A percentile compares a stretch with the other conserved stretches of the same genome.
phyloP scores from a whole-genome alignment of 768 basidiomycete genomes.

The Lactarius trivialis region DNA sequence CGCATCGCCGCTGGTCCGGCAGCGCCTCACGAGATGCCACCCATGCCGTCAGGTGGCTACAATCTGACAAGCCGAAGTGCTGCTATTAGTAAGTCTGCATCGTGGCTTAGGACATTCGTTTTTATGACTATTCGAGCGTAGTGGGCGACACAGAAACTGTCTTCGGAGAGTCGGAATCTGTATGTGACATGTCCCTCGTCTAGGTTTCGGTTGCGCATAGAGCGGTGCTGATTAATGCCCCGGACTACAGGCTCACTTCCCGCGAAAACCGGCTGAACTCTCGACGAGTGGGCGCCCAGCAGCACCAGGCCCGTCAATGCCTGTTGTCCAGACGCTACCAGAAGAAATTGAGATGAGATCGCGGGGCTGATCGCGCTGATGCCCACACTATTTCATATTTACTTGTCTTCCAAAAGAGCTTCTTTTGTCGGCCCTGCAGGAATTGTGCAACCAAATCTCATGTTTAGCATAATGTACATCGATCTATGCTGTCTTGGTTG shows the following conservation, averaged over 20 bases:
- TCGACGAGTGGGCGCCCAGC: not conserved
- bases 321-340: conserved; percentile 7
- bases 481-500: conserved; percentile 7
- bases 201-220: not conserved
- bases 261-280: conserved; percentile 17
- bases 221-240: conserved; percentile 18
- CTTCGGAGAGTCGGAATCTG: conserved; percentile 36
- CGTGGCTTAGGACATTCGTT: not conserved
- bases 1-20: not conserved
- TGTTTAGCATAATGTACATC: not conserved
- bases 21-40: conserved; percentile 23
- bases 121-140: conserved; percentile 20
- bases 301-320: conserved; percentile 4
- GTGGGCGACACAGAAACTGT: conserved; percentile 39
- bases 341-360: conserved; percentile 29
- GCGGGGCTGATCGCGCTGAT: conserved; percentile 10
- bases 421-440: not conserved
- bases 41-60: conserved; percentile 23
- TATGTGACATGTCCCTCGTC: conserved; percentile 6
- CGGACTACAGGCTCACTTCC: conserved; percentile 13
- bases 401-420: not conserved
- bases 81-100: conserved; percentile 6
- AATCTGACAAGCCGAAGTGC: conserved; percentile 12
- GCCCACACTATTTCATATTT: conserved; percentile 1
- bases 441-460: conserved; percentile 1